These are phyloP conservation scores for Talaromyces amestolkiae DNA, from an alignment of 2,329 filamentous ascomycete genomes.

Conservation along the genomic window DNA sequence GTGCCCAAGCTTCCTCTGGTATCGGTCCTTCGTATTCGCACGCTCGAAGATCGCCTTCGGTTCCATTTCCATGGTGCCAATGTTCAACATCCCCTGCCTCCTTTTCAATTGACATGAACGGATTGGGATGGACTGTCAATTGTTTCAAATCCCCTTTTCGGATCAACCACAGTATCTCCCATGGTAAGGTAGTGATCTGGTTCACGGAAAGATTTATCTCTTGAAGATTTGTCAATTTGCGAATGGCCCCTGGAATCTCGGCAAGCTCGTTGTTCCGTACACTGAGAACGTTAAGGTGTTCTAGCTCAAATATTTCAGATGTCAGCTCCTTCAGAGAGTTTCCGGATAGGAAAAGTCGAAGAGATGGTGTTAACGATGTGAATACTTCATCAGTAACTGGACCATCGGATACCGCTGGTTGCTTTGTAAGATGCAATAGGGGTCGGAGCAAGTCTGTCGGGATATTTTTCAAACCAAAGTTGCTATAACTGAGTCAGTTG, in stretches of 20 bases:
- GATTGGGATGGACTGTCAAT: conserved; percentile 41
- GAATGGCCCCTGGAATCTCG: conserved; percentile 42
- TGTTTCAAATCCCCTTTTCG: conserved; percentile 39
- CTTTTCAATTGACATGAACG: conserved; percentile 35
- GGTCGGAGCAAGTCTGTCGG: conserved; percentile 36
- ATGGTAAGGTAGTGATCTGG: conserved; percentile 42
- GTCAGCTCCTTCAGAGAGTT: conserved; percentile 41
- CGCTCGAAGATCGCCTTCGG: conserved; percentile 19
- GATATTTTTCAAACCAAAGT: conserved; percentile 31
- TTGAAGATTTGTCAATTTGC: conserved; percentile 41
- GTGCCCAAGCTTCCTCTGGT: conserved; percentile 34
- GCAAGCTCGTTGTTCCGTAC: conserved; percentile 47
- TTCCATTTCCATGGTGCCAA: conserved; percentile 30
- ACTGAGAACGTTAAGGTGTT: conserved; percentile 43
- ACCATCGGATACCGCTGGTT: conserved; percentile 33
- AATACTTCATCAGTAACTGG: conserved; percentile 40
- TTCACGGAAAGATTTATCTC: conserved; percentile 49
- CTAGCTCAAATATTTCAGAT: conserved; percentile 43
- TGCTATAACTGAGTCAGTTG: conserved; percentile 25
- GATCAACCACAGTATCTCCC: conserved; percentile 45
- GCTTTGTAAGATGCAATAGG: conserved; percentile 41
- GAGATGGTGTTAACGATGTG: conserved; percentile 40
- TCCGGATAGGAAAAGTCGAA: conserved; percentile 44
- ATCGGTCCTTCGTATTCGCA: conserved; percentile 27
- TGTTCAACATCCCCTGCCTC: conserved; percentile 27